A percentile compares a stretch with the other conserved stretches of the same genome.
Conservation (phyloP, 106 monocot genomes). For the Dendrobium chrysotoxum region DNA sequence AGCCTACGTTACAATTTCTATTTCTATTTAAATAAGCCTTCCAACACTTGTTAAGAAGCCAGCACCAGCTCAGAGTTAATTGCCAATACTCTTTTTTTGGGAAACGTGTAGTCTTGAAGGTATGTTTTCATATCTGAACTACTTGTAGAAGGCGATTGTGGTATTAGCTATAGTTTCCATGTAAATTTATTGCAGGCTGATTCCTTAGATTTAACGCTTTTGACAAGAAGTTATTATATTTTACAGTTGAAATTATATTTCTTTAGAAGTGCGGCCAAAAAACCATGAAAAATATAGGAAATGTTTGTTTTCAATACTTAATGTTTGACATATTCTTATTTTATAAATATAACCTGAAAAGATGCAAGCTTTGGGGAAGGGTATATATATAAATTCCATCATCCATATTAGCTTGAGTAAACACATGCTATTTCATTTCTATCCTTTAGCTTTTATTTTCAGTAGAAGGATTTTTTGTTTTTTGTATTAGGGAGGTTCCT, state of each 20-base stretch:
- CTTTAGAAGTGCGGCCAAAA: neutral
- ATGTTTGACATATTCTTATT: neutral
- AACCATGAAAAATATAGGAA: neutral
- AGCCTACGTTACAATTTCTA: neutral
- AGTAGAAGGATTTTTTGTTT: neutral
- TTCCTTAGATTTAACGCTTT: neutral
- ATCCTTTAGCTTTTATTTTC: neutral
- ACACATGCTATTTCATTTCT: neutral
- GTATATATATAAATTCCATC: neutral
- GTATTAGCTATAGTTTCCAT: neutral
- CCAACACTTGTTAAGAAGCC: neutral
- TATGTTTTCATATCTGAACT: neutral
- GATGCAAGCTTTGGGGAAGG: neutral
- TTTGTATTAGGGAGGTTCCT: too few relatives aligned
- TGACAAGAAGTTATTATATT: neutral
- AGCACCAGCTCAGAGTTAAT: neutral
- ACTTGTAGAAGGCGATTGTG: neutral
- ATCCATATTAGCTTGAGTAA: neutral
- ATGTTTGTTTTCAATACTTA: neutral
- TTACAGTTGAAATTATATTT: neutral
- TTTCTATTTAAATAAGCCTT: neutral
- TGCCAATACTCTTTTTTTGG: neutral
- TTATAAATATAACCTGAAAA: neutral
- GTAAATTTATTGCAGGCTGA: neutral
- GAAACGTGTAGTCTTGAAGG: neutral